A percentile compares a stretch with the other conserved stretches of the same genome.
phyloP scores from a whole-genome alignment of 208 protist species.

The Acanthamoeba rhysodes region DNA sequence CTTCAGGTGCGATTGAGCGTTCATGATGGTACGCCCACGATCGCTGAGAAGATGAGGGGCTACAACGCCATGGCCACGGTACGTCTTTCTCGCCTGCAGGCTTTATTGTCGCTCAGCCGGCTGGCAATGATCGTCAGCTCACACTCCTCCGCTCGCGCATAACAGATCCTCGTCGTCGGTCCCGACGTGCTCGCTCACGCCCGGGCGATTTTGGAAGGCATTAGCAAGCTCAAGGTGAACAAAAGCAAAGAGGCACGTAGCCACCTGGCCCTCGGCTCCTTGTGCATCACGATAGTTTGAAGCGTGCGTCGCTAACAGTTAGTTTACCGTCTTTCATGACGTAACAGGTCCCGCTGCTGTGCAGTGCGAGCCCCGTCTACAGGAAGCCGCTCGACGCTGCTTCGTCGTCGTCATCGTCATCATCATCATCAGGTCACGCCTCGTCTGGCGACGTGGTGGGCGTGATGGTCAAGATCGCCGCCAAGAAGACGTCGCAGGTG shows the following conservation, averaged over 20 bases:
- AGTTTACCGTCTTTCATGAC: neutral
- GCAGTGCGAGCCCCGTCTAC: slow-evolving; percentile 29
- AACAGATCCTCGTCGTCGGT: neutral
- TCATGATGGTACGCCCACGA: slow-evolving; percentile 11
- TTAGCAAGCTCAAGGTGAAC: slow-evolving; percentile 23
- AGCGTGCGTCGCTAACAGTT: too few relatives aligned
- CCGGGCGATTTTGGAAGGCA: neutral
- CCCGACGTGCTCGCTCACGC: neutral
- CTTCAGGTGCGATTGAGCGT: slow-evolving; percentile 3
- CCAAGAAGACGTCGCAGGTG: slow-evolving; percentile 54
- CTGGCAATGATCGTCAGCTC: too few relatives aligned
- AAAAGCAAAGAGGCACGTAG: neutral
- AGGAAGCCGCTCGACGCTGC: neutral
- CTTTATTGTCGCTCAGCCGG: too few relatives aligned
- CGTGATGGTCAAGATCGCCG: slow-evolving; percentile 61
- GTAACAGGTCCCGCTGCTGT: slow-evolving; percentile 31
- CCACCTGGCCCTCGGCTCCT: too few relatives aligned
- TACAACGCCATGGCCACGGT: slow-evolving; percentile 69
- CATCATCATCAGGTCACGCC: neutral
- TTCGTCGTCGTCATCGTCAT: neutral
- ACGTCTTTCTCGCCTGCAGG: neutral
- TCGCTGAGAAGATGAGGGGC: slow-evolving; percentile 41
- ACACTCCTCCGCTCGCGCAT: too few relatives aligned
- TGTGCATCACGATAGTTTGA: too few relatives aligned
- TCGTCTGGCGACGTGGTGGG: slow-evolving; percentile 11